Base-by-base conservation (phyloP, 257 asterid genomes). In the Solanum pinnatisectum region DNA sequence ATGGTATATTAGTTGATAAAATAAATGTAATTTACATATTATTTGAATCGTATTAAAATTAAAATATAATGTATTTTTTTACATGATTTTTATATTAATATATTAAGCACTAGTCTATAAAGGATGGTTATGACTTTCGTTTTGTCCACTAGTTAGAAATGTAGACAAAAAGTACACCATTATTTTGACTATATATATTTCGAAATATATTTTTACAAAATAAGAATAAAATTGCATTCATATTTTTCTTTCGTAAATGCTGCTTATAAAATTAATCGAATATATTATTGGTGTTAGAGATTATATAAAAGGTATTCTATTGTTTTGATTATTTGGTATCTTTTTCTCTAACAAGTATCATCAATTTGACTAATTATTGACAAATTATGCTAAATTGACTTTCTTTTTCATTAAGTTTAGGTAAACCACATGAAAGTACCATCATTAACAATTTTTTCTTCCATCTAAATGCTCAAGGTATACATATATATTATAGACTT, bases 221-320 rank as follows among this genome's bases (percentile, higher is more conserved):
- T 70, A 70, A 8, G 1, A 5, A 70, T 70, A 68, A 27, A 8
- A 27, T 14, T 14, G 3, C 1, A 32, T 15, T 15, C 3, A 6
- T 16, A 4, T 8, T 4, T 3, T 3, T 1, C 2, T 71, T 71
- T 3, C 0, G 8, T 3, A 1, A 5, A 16, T 1, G 6, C 2
- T 14, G 0, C 5, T 30, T 68, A 6, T 65, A 4, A 68, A 30
- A 13, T 30, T 27, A 13, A 13, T 4, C 3, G 36, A 6, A 7
- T 70, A 70, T 13, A 27, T 27, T 32, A 15, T 70, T 70, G 3
- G 3, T 13, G 11, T 30, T 70, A 70, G 39, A 70, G 16, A 70
- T 70, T 70, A 70, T 5, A 25, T 12, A 11, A 46, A 59, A 68
- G 9, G 32, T 3, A 32, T 8, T 71, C 7, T 35, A 8, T 71